Evolutionary conservation across 352 stramenopile genomes (phyloP), one percentile per base, ranked within the genome.

Genomic region (Phytophthora sansomeana): DNA sequence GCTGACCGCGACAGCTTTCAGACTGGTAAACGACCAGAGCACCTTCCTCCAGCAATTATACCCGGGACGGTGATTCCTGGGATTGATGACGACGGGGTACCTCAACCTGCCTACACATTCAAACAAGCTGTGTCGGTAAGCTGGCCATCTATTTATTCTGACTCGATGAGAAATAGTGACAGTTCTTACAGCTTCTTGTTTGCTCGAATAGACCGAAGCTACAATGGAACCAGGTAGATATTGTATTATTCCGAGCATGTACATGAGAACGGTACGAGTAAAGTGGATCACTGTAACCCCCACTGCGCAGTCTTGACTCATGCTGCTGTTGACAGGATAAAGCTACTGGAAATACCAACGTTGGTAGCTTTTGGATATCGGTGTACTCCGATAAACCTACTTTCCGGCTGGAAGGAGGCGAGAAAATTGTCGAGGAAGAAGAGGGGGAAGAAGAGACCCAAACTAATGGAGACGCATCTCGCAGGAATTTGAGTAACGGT

Each of bases 221-320:
- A 82, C 66, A 0, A 89, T 95, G 63, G 83, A 93, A 42, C 73
- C 86, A 47, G 88, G 88, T 1, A 75, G 64, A 39, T 96, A 96
- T 21, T 95, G 88, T 42, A 90, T 96, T 43, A 75, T 96, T 29
- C 84, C 88, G 0, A 96, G 88, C 63, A 92, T 96, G 86, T 96
- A 93, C 58, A 93, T 93, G 83, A 77, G 86, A 57, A 92, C 81
- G 70, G 87, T 96, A 77, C 42, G 68, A 44, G 38, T 28, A n/a
- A 5, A 14, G 5, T 14, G 5, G 41, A 5, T 2, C 17, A 17
- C 13, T 16, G 6, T n/a, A 13, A 48, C 6, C 21, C 29, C 11
- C 42, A n/a, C 11, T 38, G n/a, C 1, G 6, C 7, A 38, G 5
- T n/a, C 6, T 35, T 44, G 48, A 33, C 33, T 67, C 41, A 61